These are phyloP conservation scores for Cinnamomum micranthum DNA, from an alignment of 164 flowering plant genomes.

Conservation along the genomic window DNA sequence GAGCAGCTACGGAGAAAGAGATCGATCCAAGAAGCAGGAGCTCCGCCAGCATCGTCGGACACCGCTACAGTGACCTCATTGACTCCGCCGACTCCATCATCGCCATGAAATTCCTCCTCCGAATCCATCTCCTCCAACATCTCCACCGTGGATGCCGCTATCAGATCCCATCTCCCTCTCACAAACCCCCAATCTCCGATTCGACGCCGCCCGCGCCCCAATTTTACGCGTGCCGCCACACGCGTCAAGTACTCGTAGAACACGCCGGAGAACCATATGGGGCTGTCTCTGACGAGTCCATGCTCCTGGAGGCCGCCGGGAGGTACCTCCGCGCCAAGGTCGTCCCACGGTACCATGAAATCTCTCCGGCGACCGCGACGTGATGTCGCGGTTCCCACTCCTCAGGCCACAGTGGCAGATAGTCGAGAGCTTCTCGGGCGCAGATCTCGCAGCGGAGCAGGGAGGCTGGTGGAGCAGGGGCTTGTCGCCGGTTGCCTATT, in stretches of 20 bases:
- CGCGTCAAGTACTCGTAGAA: conserved; percentile 95
- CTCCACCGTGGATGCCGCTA: conserved; percentile 43
- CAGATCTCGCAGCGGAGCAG: conserved; percentile 88
- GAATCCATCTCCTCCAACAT: conserved; percentile 66
- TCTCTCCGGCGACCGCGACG: conserved; percentile 18
- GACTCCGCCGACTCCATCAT: conserved; percentile 93
- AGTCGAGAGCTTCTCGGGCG: conserved; percentile 78
- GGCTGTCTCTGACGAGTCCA: conserved; percentile 87
- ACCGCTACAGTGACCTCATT: conserved; percentile 81
- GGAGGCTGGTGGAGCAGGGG: conserved; percentile 65
- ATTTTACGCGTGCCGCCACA: conserved; percentile 64
- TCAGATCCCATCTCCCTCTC: conserved; percentile 51
- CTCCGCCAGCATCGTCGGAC: conserved; percentile 89
- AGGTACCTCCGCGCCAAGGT: conserved; percentile 70
- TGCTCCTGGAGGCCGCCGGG: conserved; percentile 81
- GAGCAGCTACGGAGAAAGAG: conserved; percentile 58
- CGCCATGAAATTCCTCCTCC: conserved; percentile 66
- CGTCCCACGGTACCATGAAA: conserved; percentile 41
- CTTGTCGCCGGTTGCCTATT: conserved; percentile 54
- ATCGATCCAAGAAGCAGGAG: conserved; percentile 81
- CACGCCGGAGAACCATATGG: conserved; percentile 97
- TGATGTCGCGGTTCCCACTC: conserved; percentile 62
- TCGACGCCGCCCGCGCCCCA: conserved; percentile 32
- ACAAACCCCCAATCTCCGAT: conserved; percentile 21
- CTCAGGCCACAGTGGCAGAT: conserved; percentile 88